Evolutionary conservation across 208 protist genomes (phyloP), one percentile per base, ranked within the genome.

Genomic region (Leptomonas pyrrhocoris): DNA sequence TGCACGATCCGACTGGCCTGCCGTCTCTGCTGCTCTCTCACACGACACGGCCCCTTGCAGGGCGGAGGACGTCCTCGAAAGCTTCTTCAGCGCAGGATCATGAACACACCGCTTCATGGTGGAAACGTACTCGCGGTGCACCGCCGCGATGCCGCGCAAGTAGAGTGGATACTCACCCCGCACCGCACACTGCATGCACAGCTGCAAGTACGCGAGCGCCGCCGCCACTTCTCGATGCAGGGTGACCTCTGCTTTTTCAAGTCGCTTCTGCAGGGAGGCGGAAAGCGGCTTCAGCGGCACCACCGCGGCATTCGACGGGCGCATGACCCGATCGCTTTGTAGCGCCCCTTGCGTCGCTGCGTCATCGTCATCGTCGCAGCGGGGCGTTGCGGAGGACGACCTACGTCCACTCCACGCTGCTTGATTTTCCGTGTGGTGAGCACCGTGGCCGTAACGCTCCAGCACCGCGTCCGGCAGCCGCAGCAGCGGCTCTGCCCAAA

Each of bases 141-240:
- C 58, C 6, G 25, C 46, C 27, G 34, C 40, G 23, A 74, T 53
- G 13, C 68, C 59, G 23, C 68, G 68, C n/a, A 74, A 51, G 54
- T 62, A 48, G 6, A 74, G 51, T 31, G 48, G 59, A 38, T 74
- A 74, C 60, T 74, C 59, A 42, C 27, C 51, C 25, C n/a, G 49
- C 68, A 74, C 21, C 25, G 51, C 68, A 6, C 45, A 58, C 43
- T 49, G 59, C 59, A 74, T 74, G 40, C 68, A 68, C 50, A 23
- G 19, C 68, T 50, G 12, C 60, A 74, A 18, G 27, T 68, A 74
- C 2, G 25, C 4, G 2, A 74, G 53, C 23, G 61, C 27, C 1
- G 36, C 31, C 13, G 59, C 68, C 49, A 74, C 68, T 42, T 74
- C 68, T 1, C 11, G 42, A 18, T 74, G 68, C 23, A 74, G 27